These are phyloP conservation scores for Bruguiera gymnorhiza DNA, from an alignment of 345 rosid species.

Conservation along the genomic window DNA sequence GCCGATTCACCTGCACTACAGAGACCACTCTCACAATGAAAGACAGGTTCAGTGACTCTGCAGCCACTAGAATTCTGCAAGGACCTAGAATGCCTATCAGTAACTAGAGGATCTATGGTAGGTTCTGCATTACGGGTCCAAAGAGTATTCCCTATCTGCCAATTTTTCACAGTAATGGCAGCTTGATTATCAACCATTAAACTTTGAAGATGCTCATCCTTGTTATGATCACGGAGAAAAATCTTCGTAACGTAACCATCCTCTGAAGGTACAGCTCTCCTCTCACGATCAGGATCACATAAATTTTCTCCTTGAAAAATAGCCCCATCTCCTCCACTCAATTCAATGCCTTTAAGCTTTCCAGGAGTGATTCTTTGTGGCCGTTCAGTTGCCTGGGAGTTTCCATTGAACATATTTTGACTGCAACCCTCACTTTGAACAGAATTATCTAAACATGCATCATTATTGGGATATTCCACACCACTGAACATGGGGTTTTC, in stretches of 20 bases:
- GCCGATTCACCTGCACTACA: conserved; percentile 19
- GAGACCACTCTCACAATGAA: conserved; percentile 26
- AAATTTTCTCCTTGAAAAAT: not conserved
- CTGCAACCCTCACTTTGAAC: conserved; percentile 32
- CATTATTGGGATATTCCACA: conserved; percentile 29
- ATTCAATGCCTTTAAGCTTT: conserved; percentile 28
- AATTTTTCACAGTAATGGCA: conserved; percentile 19
- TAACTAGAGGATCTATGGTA: conserved; percentile 11
- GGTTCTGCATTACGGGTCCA: conserved; percentile 27
- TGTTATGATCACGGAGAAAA: conserved; percentile 18
- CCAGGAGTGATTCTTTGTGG: conserved; percentile 29
- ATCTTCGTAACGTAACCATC: conserved; percentile 22
- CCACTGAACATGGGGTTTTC: conserved; percentile 32
- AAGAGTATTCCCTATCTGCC: conserved; percentile 33
- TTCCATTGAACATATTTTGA: conserved; percentile 25
- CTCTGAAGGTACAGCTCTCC: conserved; percentile 13
- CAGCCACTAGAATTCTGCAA: conserved; percentile 27
- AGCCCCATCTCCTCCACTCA: conserved; percentile 22
- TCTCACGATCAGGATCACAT: conserved; percentile 17
- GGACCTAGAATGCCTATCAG: conserved; percentile 25
- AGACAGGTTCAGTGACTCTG: conserved; percentile 15
- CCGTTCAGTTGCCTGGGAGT: conserved; percentile 26
- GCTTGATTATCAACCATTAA: conserved; percentile 27
- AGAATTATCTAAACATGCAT: conserved; percentile 15
- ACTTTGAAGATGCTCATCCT: conserved; percentile 26